phyloP scores from a whole-genome alignment of 2,329 filamentous ascomycete genomes.

The Diaporthe humulicola region DNA sequence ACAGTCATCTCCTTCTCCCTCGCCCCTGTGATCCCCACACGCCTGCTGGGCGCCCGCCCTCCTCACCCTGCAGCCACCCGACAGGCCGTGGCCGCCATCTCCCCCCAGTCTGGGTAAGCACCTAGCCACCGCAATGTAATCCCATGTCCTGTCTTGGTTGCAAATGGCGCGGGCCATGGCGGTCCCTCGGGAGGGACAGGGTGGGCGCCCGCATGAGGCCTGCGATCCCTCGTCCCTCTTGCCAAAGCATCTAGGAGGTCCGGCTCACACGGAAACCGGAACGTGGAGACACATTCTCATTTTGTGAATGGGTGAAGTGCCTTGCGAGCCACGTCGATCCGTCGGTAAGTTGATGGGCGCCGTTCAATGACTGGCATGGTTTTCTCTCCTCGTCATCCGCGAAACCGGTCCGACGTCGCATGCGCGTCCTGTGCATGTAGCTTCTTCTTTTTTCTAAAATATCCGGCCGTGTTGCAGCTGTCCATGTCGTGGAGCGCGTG shows the following conservation, averaged over 20 bases:
- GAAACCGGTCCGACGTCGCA: conserved; percentile 35
- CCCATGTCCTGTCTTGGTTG: conserved; percentile 1
- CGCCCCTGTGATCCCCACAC: background rate
- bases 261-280: background rate
- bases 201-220: conserved; percentile 34
- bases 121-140: background rate
- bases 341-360: background rate
- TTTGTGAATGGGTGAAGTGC: background rate
- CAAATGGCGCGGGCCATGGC: conserved; percentile 27
- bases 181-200: conserved; percentile 29
- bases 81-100: conserved; percentile 27
- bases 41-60: background rate
- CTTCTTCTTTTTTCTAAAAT: conserved; percentile 9
- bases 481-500: conserved; percentile 23
- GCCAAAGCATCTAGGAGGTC: background rate
- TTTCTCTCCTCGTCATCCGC: background rate
- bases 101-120: conserved; percentile 19
- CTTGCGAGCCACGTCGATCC: background rate
- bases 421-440: conserved; percentile 28
- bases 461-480: conserved; percentile 32
- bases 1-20: background rate
- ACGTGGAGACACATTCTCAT: background rate
- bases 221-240: conserved; percentile 2
- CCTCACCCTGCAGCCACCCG: conserved; percentile 36
- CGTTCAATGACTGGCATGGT: background rate